Evolutionary conservation across 2,329 filamentous ascomycete species (phyloP), one percentile per base, ranked within the genome.

Genomic region (Hymenoscyphus repandus): DNA sequence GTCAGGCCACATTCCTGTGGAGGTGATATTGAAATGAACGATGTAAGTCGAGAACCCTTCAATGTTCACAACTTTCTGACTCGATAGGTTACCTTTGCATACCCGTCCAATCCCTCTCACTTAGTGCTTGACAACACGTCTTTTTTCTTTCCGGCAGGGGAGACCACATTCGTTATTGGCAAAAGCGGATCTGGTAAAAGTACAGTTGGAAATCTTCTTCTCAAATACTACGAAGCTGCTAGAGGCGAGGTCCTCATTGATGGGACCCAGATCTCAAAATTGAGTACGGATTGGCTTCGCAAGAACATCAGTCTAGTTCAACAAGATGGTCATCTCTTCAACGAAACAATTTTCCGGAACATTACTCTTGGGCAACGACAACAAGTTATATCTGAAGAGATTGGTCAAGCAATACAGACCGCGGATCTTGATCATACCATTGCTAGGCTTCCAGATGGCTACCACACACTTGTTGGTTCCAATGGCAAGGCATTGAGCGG

Each of bases 161-260:
- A 87, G 54, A 82, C 85, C 2, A 89, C 83, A 0, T 96, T 93
- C 62, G 74, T 97, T 2, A 80, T 96, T 45, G 93, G 92, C 0
- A 79, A 78, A 61, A 96, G 90, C 62, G 93, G 93, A 0, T 96
- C 89, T 1, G 92, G 92, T 0, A 97, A 97, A 67, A 96, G 90
- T 59, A 97, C 92, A 0, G 64, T 97, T 1, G 84, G 86, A 1
- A 90, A 89, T 63, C 74, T 97, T 0, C 74, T 97, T 0, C 75
- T 90, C 45, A 80, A 84, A 11, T 87, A 95, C 59, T 96, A 96
- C 63, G 72, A 79, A 6, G 80, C 88, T 0, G 67, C 70, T 0
- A 70, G 70, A 0, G 92, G 91, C 0, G 67, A 78, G 0, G 83
- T 96, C 13, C 65, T 76, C 0, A 71, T 97, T 9, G 90, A 95